Base-by-base conservation (phyloP, 495 filamentous ascomycete genomes). In the Recurvomyces mirabilis region DNA sequence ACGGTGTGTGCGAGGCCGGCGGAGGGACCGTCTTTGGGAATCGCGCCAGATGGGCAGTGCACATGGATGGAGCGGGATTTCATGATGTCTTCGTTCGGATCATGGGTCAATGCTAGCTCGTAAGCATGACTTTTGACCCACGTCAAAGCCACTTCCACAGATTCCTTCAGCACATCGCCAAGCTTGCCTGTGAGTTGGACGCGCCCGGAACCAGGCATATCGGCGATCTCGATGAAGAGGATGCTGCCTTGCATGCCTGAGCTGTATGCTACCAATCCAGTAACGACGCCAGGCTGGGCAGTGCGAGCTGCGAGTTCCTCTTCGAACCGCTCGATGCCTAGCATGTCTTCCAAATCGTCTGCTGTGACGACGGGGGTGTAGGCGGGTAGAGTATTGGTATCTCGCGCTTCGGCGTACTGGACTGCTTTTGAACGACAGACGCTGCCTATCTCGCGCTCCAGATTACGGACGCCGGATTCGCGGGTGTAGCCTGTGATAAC, bases 121-220 rank as follows among this genome's bases (percentile, higher is more conserved):
- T 79, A 95, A 2, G 91, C 88, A 61, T 96, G 91, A 17, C 87
- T 84, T 64, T 94, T 94, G 25, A 99, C 91, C 91, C 91, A 96
- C 10, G 81, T 81, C 28, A 96, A 71, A 18, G 91, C 91, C 17
- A 99, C 91, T 60, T 96, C 89, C 30, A 95, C 93, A 49, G 81
- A 87, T 64, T 99, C 91, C 66, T 95, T 95, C 31, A 99, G 76
- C 15, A 96, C 91, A 59, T 94, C 87, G 45, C 91, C 93, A n/a
- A 99, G 77, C 58, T 94, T 99, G 36, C 91, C 91, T 13, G 91
- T 99, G n/a, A 96, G 76, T 65, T 95, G 89, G 35, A 99, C 82
- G 35, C 82, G 80, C 24, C 91, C 91, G 41, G 72, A 82, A 23
- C 91, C 91, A 11, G 91, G 91, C 89, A 96, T 95, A 59, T 94